phyloP scores from a whole-genome alignment of 805 yeast species.

The Yarrowia sp. region DNA sequence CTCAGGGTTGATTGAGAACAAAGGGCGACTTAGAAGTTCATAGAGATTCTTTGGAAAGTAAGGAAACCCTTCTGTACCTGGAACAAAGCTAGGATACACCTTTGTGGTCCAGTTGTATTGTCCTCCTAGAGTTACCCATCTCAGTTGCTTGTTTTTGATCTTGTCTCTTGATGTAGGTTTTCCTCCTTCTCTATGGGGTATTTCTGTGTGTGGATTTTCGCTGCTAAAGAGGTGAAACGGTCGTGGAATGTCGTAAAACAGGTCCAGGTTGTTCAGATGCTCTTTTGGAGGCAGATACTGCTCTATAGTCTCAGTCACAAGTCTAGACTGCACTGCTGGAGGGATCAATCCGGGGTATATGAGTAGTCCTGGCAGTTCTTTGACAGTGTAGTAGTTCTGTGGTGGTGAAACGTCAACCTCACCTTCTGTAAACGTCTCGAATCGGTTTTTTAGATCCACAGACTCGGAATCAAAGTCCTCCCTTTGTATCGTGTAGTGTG shows the following conservation, averaged over 20 bases:
- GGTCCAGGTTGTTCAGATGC: constrained; percentile 52
- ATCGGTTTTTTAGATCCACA: not conserved
- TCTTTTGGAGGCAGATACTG: constrained; percentile 49
- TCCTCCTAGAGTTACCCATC: constrained; percentile 59
- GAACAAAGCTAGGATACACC: constrained; percentile 52
- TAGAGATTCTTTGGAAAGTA: constrained; percentile 47
- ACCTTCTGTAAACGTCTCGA: not conserved
- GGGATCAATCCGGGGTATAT: constrained; percentile 46
- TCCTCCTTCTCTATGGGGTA: constrained; percentile 39
- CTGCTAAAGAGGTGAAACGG: constrained; percentile 49
- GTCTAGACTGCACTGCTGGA: constrained; percentile 46
- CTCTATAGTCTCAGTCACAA: constrained; percentile 47
- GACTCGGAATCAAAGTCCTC: constrained; percentile 1
- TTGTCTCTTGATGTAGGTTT: constrained; percentile 42
- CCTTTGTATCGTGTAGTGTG: constrained; percentile 37
- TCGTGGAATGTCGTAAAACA: constrained; percentile 47
- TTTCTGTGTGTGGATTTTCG: not conserved
- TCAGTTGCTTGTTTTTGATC: constrained; percentile 47
- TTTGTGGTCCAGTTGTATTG: constrained; percentile 57
- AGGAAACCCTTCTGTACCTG: constrained; percentile 49
- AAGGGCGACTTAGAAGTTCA: constrained; percentile 41
- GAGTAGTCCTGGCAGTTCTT: constrained; percentile 51
- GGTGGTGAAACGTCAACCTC: not conserved
- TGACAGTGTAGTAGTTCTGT: constrained; percentile 42
- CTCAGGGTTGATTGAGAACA: constrained; percentile 49